phyloP scores from a whole-genome alignment of 1,139 yeast species.

The Sugiyamaella novakii region DNA sequence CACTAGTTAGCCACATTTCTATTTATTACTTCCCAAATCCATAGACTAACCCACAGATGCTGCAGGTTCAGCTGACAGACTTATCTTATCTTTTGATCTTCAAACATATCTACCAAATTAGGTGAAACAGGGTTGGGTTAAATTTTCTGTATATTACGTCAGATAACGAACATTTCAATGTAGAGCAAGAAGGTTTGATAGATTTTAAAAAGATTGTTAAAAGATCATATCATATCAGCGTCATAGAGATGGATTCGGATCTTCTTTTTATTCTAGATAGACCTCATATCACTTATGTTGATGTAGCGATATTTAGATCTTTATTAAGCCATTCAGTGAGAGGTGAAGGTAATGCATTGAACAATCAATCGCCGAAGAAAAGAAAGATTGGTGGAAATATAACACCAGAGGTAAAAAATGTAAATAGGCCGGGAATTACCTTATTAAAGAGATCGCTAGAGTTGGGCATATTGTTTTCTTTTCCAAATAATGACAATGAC shows the following conservation, averaged over 20 bases:
- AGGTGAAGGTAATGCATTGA: not conserved
- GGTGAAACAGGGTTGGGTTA: not conserved
- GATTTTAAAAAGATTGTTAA: not conserved
- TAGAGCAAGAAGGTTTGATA: not conserved
- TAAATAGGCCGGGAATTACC: slow-evolving; percentile 12
- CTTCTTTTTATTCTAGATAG: slow-evolving; percentile 25
- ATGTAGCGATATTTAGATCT: slow-evolving; percentile 2
- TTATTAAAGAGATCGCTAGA: slow-evolving; percentile 19
- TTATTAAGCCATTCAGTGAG: not conserved
- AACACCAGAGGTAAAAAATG: not conserved
- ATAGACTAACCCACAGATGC: too few species aligned
- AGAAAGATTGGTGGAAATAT: not conserved
- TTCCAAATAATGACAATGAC: not conserved
- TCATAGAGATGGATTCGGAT: slow-evolving; percentile 29
- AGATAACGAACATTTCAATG: not conserved
- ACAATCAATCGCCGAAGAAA: slow-evolving; percentile 13
- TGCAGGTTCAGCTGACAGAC: too few species aligned
- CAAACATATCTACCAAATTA: not conserved
- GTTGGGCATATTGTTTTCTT: slow-evolving; percentile 20
- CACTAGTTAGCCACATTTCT: too few species aligned
- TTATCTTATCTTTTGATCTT: slow-evolving; percentile 3
- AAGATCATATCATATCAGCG: not conserved
- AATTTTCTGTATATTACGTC: not conserved
- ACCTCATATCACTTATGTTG: slow-evolving; percentile 28
- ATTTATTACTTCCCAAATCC: too few species aligned